Base-by-base conservation (phyloP, 176 grass and related monocot genomes). In the Ensete glaucum region DNA sequence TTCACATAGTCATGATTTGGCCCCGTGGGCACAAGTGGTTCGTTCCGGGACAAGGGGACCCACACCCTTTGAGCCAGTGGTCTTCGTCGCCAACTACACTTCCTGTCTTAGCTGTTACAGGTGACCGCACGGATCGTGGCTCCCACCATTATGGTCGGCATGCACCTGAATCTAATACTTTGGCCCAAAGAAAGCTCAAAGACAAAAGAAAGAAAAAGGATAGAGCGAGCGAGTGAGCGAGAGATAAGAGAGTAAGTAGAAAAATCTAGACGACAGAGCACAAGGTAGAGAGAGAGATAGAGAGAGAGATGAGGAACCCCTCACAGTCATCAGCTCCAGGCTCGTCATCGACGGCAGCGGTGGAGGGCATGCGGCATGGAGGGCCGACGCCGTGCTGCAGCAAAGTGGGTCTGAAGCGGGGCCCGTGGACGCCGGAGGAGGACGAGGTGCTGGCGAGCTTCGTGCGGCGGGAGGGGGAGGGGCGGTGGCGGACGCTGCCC, bases 221-320 rank as follows among this genome's bases (percentile, higher is more conserved):
- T 25, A 62, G 64, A 50, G 64, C 22, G 53, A 57, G 77, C 20
- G 43, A 76, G 26, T 14, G 64, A 34, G 8, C 10, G 67, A 69
- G 24, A 11, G 27, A 64, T 17, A 79, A 79, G 43, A 26, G 69
- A 56, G 64, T 49, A 1, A 55, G 73, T 43, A 24, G 78, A 69
- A 29, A 43, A 59, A 67, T 5, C 65, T 24, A 67, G 23, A 67
- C 13, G 12, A 19, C n/a, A 7, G 57, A n/a, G 9, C 17, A 60
- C 6, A 19, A 60, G 7, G 1, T 7, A 60, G 17, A n/a, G n/a
- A n/a, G 62, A 9, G 24, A 74, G n/a, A n/a, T 53, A 9, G 24
- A 74, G 51, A 12, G 34, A 59, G 74, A 16, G 48, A 92, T 96
- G 89, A 89, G 70, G 77, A 88, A 66, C 72, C 56, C 7, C 34